phyloP scores from a whole-genome alignment of 106 monocot genomes.

The Posidonia australis region DNA sequence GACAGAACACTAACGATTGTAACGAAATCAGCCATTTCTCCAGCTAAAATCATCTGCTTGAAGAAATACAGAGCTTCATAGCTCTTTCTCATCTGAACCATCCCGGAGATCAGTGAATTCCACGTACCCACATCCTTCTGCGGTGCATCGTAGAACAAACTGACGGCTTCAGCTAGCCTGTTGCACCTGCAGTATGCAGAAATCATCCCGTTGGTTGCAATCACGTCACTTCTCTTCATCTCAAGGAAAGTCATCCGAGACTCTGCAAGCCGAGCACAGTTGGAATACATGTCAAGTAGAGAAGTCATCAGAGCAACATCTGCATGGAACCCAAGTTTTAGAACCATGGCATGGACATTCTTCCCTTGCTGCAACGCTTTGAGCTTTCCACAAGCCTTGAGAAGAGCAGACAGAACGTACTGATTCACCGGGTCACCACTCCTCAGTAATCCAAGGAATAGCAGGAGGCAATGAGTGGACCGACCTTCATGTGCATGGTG shows the following conservation, averaged over 20 bases:
- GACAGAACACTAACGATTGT: conserved; percentile 3
- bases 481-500: conserved; percentile 3
- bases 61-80: conserved; percentile 10
- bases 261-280: neutral
- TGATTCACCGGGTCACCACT: neutral
- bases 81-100: neutral
- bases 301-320: conserved; percentile 8
- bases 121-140: conserved; percentile 5
- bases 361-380: conserved; percentile 2
- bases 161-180: conserved; percentile 1
- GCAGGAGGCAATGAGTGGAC: neutral
- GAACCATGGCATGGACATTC: neutral
- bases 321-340: conserved; percentile 1
- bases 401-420: neutral
- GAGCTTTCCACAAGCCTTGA: conserved; percentile 10
- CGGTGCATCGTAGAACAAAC: conserved; percentile 5
- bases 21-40: conserved; percentile 1
- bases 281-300: conserved; percentile 10
- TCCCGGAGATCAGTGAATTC: conserved; percentile 10
- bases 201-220: conserved; percentile 11
- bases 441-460: neutral
- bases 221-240: conserved; percentile 1
- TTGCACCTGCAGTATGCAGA: conserved; percentile 2
- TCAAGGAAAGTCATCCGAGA: neutral
- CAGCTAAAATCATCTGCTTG: neutral